Evolutionary conservation across 2,329 filamentous ascomycete species (phyloP).

Genomic region (Chaetomium sp.): DNA sequence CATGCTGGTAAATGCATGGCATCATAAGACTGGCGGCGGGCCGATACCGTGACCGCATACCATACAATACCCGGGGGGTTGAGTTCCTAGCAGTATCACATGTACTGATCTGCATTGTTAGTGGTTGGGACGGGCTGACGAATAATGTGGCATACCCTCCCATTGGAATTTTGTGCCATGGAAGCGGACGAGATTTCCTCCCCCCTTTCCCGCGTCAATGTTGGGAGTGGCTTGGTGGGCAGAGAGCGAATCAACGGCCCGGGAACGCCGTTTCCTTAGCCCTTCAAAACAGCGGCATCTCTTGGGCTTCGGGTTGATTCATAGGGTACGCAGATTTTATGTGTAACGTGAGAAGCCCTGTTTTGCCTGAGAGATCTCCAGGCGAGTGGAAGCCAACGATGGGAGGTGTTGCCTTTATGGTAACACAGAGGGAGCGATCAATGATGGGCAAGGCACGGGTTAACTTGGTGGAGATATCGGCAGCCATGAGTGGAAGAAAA

Average conservation of each 20-base stretch:
- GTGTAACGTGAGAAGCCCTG: constrained; percentile 1
- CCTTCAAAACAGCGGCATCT: neutral
- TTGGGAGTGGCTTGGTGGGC: neutral
- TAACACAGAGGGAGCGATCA: constrained; percentile 6
- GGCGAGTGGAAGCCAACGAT: neutral
- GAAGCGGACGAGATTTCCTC: neutral
- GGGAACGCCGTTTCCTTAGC: neutral
- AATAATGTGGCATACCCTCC: neutral
- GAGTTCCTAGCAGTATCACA: neutral
- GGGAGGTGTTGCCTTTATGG: neutral
- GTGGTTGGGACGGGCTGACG: neutral
- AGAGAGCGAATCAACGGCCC: neutral
- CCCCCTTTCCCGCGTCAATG: neutral
- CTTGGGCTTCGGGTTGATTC: neutral
- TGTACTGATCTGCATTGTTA: neutral
- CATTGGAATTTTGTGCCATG: neutral
- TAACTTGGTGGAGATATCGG: neutral
- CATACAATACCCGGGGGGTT: neutral
- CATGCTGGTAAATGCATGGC: neutral
- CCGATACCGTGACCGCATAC: neutral
- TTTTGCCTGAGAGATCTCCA: neutral
- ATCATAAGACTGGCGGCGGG: neutral
- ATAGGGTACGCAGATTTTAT: neutral
- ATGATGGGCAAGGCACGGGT: neutral
- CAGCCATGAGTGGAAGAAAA: neutral